Conservation (phyloP, 2,329 filamentous ascomycete genomes). For the Penicillium sp. region DNA sequence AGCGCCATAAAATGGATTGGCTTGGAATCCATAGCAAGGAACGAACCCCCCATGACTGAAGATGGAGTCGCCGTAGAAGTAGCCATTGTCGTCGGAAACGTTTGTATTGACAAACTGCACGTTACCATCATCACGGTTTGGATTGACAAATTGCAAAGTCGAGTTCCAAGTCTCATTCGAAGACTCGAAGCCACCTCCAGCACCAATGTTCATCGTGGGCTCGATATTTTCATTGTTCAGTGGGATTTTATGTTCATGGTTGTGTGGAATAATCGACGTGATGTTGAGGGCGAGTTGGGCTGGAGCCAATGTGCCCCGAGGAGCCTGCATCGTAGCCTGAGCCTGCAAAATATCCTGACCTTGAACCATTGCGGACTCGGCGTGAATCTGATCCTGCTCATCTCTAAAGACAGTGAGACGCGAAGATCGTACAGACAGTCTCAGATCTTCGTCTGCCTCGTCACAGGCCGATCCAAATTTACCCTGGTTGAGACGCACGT, state of each 20-base stretch:
- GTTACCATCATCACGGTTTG: not conserved
- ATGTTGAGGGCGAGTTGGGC: slow-evolving; percentile 30
- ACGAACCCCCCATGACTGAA: too few species aligned
- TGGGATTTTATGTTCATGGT: slow-evolving; percentile 17
- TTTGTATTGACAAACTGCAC: too few species aligned
- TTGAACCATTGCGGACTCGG: too few species aligned
- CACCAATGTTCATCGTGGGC: slow-evolving; percentile 34
- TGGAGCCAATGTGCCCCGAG: slow-evolving; percentile 21
- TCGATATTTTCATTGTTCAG: slow-evolving; percentile 47
- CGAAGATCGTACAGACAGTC: slow-evolving; percentile 33
- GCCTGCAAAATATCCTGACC: too few species aligned
- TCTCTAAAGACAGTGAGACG: slow-evolving; percentile 46
- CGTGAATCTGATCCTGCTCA: slow-evolving; percentile 1
- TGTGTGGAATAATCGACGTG: slow-evolving; percentile 23
- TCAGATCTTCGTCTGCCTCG: slow-evolving; percentile 40
- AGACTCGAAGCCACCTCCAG: slow-evolving; percentile 24
- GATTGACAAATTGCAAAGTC: slow-evolving; percentile 28
- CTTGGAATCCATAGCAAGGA: slow-evolving; percentile 28
- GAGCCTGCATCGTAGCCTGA: not conserved
- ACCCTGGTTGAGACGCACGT: too few species aligned
- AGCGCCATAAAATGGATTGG: slow-evolving; percentile 41
- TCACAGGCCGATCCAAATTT: slow-evolving; percentile 24
- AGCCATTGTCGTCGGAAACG: slow-evolving; percentile 4
- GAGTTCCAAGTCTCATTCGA: slow-evolving; percentile 27
- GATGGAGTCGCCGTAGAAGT: slow-evolving; percentile 30